Evolutionary conservation across 1,139 yeast species (phyloP).

Genomic region (Lodderomyces oxycetoniae): DNA sequence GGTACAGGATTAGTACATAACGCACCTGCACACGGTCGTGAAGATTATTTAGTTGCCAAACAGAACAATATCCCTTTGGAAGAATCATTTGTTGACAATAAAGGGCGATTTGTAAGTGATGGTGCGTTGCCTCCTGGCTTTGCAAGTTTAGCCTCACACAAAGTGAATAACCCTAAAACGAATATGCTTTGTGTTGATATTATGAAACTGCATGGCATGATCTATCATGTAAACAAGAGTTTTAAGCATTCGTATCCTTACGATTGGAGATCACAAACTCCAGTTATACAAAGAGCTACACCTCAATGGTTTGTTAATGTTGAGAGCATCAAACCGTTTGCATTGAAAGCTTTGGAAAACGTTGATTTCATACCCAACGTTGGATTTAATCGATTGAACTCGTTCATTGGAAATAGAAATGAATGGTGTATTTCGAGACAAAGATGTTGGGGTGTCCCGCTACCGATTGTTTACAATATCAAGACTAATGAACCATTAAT

Average conservation of each 20-base stretch:
- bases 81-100: constrained; percentile 69
- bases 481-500: constrained; percentile 56
- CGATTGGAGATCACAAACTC: constrained; percentile 95
- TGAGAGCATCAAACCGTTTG: constrained; percentile 60
- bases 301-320: constrained; percentile 97
- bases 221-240: constrained; percentile 43
- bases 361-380: constrained; percentile 71
- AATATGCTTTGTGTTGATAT: constrained; percentile 31
- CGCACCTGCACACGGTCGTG: constrained; percentile 98
- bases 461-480: constrained; percentile 73
- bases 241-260: constrained; percentile 87
- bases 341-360: constrained; percentile 52
- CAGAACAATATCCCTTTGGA: constrained; percentile 51
- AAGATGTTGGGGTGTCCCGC: constrained; percentile 98
- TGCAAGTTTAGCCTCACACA: constrained; percentile 44
- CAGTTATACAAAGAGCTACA: constrained; percentile 91
- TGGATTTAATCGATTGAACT: constrained; percentile 64
- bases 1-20: constrained; percentile 97
- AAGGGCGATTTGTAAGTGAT: constrained; percentile 51
- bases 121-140: constrained; percentile 37
- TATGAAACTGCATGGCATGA: constrained; percentile 41
- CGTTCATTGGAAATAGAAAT: constrained; percentile 72
- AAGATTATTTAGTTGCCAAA: constrained; percentile 75
- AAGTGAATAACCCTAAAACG: constrained; percentile 62
- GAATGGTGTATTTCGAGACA: constrained; percentile 99